Conservation (phyloP, 176 grass and related monocot genomes). For the Aegilops speltoides region DNA sequence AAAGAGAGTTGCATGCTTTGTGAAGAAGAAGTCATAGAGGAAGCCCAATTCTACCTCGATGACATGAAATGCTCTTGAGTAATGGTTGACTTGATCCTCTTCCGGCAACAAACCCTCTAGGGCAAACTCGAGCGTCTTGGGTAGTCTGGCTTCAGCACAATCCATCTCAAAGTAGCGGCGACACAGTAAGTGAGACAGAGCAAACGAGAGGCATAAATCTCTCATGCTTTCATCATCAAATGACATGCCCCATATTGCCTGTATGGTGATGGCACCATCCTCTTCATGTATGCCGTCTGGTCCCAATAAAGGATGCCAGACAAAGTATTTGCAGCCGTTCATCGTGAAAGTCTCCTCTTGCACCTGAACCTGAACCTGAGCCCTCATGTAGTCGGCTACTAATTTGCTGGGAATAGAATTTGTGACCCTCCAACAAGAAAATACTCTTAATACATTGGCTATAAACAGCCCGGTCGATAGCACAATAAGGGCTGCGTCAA, state of each 20-base stretch:
- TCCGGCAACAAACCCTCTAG: background rate
- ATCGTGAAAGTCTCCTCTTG: background rate
- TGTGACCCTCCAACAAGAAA: background rate
- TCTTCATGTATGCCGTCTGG: too few relatives aligned
- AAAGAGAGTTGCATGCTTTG: background rate
- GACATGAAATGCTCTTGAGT: background rate
- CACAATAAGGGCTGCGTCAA: too few relatives aligned
- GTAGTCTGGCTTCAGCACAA: background rate
- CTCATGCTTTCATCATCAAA: background rate
- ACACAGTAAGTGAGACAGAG: background rate
- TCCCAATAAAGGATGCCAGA: too few relatives aligned
- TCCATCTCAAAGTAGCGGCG: background rate
- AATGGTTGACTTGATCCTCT: background rate
- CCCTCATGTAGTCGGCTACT: background rate
- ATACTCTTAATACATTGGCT: accelerated
- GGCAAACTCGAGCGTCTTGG: background rate
- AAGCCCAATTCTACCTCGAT: background rate
- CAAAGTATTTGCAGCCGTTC: background rate
- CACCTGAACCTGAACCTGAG: background rate
- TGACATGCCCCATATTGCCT: background rate
- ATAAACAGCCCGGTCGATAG: too few relatives aligned
- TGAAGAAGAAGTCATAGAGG: background rate
- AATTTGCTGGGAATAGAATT: background rate
- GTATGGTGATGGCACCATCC: background rate
- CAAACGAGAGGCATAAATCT: background rate